Evolutionary conservation across 139 green algal species (phyloP), one percentile per base, ranked within the genome.

Genomic region (Chlorella sp.): DNA sequence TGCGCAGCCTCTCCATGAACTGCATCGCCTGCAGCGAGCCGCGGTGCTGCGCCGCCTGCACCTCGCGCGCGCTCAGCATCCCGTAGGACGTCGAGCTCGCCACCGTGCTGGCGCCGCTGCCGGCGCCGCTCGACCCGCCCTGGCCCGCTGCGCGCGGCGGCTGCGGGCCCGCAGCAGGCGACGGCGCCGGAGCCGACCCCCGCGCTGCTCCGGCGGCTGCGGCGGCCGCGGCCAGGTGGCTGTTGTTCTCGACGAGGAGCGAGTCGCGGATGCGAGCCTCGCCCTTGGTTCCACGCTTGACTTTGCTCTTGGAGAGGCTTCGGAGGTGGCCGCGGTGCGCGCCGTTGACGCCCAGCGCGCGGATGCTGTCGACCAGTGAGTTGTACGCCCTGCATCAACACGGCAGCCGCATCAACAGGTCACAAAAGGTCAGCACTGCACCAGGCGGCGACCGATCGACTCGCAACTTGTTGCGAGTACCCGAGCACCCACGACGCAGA

Each of bases 261-360:
- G 42, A 55, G 42, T 55, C 42, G 10, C 17, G 42, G 10, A 55
- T 10, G 10, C 42, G 10, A 24, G 42, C 42, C 17, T 55, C 42
- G 10, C 61, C 61, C n/a, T 67, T 67, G 3, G 3, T 6, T 35
- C 61, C 61, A 27, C 61, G 61, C 61, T 67, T 67, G 33, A 27
- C 61, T 27, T 67, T 67, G 61, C 61, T 67, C 61, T 67, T 67
- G 61, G 61, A 67, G n/a, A 67, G 27, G 61, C 61, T 67, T 26
- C 61, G 61, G 6, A 67, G 61, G n/a, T 67, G 61, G 29, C 61
- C 61, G 6, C 29, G n/a, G 29, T 67, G 55, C 14, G 17, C 23
- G 29, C 61, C 61, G 29, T 27, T 30, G 23, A 24, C 61, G 6
- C 61, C 61, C 61, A 67, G 29, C 2, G 61, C 61, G n/a, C 29